These are phyloP conservation scores for Staphylotrichum longicolle DNA, from an alignment of 495 filamentous ascomycete species.

Conservation along the genomic window DNA sequence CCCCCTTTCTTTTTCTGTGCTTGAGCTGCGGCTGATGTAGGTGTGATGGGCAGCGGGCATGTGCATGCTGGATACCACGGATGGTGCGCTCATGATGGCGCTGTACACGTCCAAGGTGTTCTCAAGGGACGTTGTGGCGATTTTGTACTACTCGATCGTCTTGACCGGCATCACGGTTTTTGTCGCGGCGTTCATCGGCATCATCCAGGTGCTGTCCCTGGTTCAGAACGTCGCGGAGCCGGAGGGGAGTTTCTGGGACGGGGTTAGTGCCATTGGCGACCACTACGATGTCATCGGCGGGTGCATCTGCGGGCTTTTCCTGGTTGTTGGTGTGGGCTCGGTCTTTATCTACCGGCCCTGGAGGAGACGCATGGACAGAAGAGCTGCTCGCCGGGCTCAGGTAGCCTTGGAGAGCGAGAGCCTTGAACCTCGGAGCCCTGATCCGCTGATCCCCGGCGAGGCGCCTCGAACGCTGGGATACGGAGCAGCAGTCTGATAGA, in stretches of 20 bases:
- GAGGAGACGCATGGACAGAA: constrained; percentile 51
- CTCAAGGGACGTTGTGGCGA: constrained; percentile 75
- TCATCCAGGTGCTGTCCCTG: constrained; percentile 78
- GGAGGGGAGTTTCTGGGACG: constrained; percentile 80
- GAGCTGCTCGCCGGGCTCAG: constrained; percentile 3
- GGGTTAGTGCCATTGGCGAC: constrained; percentile 69
- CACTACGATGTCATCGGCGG: constrained; percentile 87
- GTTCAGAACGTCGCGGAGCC: constrained; percentile 71
- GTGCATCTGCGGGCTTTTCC: constrained; percentile 76
- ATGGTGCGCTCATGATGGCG: constrained; percentile 93
- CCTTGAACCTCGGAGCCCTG: constrained; percentile 1
- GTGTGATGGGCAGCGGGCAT: constrained; percentile 61
- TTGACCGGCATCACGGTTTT: constrained; percentile 83
- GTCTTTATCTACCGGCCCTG: constrained; percentile 74
- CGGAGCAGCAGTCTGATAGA: background rate
- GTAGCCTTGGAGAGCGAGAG: background rate
- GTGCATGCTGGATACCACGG: constrained; percentile 85
- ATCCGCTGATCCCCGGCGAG: background rate
- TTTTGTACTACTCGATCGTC: constrained; percentile 92
- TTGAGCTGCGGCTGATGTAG: background rate
- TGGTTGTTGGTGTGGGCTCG: constrained; percentile 69
- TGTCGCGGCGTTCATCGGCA: constrained; percentile 80
- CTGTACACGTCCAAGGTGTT: constrained; percentile 78
- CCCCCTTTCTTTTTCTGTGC: background rate
- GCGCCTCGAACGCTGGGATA: background rate